Conservation (phyloP, 2,329 filamentous ascomycete genomes). For the Apiospora sp. region DNA sequence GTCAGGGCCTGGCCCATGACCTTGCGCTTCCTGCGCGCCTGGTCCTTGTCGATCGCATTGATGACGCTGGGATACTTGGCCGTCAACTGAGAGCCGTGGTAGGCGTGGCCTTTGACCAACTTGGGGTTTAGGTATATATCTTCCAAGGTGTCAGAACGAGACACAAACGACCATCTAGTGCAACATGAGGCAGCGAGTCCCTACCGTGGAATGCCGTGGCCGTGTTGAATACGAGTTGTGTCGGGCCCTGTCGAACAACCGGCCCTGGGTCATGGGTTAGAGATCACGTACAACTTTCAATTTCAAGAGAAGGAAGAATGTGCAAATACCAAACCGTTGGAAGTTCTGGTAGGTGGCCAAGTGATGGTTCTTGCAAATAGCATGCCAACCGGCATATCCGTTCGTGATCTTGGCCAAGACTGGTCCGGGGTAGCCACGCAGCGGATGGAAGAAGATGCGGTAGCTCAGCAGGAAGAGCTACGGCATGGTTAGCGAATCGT, state of each 20-base stretch:
- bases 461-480: neutral
- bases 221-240: conserved; percentile 22
- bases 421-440: neutral
- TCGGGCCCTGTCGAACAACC: conserved; percentile 14
- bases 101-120: conserved; percentile 27
- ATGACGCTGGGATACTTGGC: conserved; percentile 25
- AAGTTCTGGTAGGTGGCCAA: conserved; percentile 19
- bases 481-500: neutral
- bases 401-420: neutral
- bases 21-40: conserved; percentile 28
- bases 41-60: conserved; percentile 27
- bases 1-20: conserved; percentile 27
- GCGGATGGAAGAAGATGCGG: neutral
- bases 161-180: too few relatives aligned
- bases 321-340: conserved; percentile 5
- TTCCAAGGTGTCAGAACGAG: neutral
- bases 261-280: neutral
- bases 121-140: conserved; percentile 31
- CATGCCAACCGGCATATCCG: neutral
- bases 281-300: too few relatives aligned
- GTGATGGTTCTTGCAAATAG: neutral
- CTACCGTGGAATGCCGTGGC: conserved; percentile 28
- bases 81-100: conserved; percentile 21
- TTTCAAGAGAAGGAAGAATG: too few relatives aligned
- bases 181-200: too few relatives aligned